phyloP scores from a whole-genome alignment of 345 rosid genomes.

The Salix arbutifolia region DNA sequence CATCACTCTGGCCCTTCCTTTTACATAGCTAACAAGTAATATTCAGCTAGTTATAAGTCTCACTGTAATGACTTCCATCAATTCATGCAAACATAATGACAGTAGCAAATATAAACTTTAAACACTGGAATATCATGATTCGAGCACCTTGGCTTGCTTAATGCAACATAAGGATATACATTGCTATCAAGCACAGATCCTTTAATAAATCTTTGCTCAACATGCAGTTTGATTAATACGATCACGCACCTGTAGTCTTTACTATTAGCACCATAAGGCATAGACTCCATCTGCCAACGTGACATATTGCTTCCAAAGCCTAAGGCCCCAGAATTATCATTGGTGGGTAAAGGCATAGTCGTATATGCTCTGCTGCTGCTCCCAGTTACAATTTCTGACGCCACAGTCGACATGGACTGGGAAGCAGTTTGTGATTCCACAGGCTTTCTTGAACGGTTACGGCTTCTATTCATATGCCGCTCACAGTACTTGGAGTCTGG shows the following conservation, averaged over 20 bases:
- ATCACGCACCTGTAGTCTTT: conserved; percentile 21
- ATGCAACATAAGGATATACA: neutral
- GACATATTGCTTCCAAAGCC: conserved; percentile 24
- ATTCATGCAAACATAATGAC: neutral
- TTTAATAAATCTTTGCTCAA: neutral
- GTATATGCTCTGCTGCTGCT: conserved; percentile 25
- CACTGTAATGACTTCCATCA: neutral
- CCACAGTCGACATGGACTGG: conserved; percentile 29
- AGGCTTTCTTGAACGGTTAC: conserved; percentile 63
- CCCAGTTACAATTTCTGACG: conserved; percentile 19
- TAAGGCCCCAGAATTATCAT: conserved; percentile 9
- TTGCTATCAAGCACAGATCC: neutral
- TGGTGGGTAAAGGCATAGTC: conserved; percentile 19
- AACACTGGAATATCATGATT: neutral
- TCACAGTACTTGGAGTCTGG: conserved; percentile 59
- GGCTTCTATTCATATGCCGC: conserved; percentile 52
- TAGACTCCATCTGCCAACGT: conserved; percentile 17
- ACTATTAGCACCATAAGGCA: conserved; percentile 14
- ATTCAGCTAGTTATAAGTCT: neutral
- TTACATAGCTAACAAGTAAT: neutral
- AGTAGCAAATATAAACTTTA: neutral
- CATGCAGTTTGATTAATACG: neutral
- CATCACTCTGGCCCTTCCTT: neutral
- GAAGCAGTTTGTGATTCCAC: conserved; percentile 46
- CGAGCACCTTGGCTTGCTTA: neutral